Evolutionary conservation across 2,329 filamentous ascomycete species (phyloP).

Genomic region (Penicillium sp.): DNA sequence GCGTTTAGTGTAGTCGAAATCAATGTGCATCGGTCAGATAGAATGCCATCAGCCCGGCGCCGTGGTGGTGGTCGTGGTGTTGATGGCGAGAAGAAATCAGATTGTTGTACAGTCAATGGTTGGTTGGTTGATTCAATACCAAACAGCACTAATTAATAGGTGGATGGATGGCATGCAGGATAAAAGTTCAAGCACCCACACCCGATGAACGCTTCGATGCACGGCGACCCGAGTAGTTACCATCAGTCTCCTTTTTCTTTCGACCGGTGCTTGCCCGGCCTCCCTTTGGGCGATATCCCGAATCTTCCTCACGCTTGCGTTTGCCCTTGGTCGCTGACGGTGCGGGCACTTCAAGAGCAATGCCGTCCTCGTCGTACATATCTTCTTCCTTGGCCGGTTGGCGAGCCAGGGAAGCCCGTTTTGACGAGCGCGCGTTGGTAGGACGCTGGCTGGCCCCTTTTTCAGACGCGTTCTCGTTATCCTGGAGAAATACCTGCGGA

Average conservation of each 20-base stretch:
- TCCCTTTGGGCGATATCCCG: conserved; percentile 45
- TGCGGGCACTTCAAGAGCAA: conserved; percentile 31
- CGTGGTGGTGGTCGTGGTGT: neutral
- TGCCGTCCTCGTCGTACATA: conserved; percentile 41
- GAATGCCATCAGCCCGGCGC: neutral
- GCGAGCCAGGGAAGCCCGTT: conserved; percentile 34
- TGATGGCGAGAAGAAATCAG: neutral
- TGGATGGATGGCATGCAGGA: neutral
- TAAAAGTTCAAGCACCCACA: conserved; percentile 6
- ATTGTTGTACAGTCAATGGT: conserved; percentile 1
- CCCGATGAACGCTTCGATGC: conserved; percentile 15
- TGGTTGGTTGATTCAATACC: neutral
- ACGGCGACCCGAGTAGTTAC: conserved; percentile 11
- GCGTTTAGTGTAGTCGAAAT: neutral
- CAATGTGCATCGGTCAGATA: neutral
- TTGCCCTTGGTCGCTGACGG: conserved; percentile 36
- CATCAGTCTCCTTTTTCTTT: conserved; percentile 41
- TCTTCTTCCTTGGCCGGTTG: conserved; percentile 34
- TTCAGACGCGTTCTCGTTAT: conserved; percentile 53
- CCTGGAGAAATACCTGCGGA: conserved; percentile 79
- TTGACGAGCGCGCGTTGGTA: conserved; percentile 39
- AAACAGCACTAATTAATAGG: neutral
- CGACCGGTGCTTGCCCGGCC: conserved; percentile 34
- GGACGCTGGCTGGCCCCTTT: conserved; percentile 35
- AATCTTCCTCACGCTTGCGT: conserved; percentile 47